Base-by-base conservation (phyloP, 176 grass and related monocot genomes). In the Cenchrus purpureus region DNA sequence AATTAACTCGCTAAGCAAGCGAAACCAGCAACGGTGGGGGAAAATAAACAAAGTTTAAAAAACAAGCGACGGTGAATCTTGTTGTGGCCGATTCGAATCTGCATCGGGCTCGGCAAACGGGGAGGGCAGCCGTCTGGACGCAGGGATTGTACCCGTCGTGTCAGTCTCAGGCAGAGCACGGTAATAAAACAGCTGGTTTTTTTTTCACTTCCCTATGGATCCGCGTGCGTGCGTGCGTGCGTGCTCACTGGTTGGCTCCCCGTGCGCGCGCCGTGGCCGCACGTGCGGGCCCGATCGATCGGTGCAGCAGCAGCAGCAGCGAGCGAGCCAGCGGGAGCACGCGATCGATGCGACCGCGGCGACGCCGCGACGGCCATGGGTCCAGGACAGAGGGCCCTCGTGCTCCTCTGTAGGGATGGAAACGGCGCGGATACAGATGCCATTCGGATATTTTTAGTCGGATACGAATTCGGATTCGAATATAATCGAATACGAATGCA, bases 221-320 rank as follows among this genome's bases (percentile, higher is more conserved):
- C 61, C 25, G 31, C 31, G 22, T 25, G 31, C 31, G 31, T 2
- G 65, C 65, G 32, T 13, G 63, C 64, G 64, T 32, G 31, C 31
- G 31, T 32, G 31, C 31, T 7, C 31, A 11, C 11, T 66, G 25
- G 25, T 1, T 60, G 57, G 10, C 29, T 7, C 31, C 31, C 31
- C 31, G 31, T 32, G 78, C 78, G 78, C 9, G 45, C 48, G 6
- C 17, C 19, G 19, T 70, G 65, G 7, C 34, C 51, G 50, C 79
- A 81, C 79, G 65, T 81, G 79, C 79, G 50, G 51, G 54, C 74
- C 53, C 17, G 53, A 59, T n/a, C 14, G 58, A 25, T 57, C 3
- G 53, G 16, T 16, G 14, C 14, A 16, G 53, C 11, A 12, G 50
- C 50, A 54, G 13, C 12, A 22, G 43, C 0, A 12, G 12, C 31